Base-by-base conservation (phyloP, 1,284 basidiomycete species). In the Gymnopus androsaceus region DNA sequence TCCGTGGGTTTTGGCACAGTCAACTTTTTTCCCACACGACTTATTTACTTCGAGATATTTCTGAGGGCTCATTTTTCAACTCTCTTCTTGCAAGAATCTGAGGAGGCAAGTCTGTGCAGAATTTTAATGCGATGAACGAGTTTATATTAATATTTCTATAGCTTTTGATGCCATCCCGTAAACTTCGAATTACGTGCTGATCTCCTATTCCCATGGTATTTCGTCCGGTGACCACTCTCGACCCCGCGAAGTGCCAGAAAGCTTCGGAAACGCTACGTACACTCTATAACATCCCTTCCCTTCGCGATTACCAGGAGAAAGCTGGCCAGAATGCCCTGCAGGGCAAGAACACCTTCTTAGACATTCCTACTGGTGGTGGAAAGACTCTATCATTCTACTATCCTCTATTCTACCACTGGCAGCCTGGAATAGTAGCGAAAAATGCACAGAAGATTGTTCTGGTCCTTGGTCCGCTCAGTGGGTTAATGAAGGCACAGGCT, bases 371-470 rank as follows among this genome's bases (percentile, higher is more conserved):
- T 1, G 61, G 63, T 21, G 61, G 61, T 1, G 61, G 63, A 44
- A 64, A 64, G 49, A 64, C 63, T 28, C 56, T 60, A 6, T 58
- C 61, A 2, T 61, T 64, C 55, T 64, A 54, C 34, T 59, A 51
- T 15, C 27, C 63, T 11, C 58, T 62, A 0, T 64, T 64, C 42
- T 64, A 64, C 50, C 50, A 50, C 47, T 63, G 61, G 58, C 31
- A 31, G 8, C 61, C 59, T 14, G 56, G 58, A n/a, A 53, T 56
- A 14, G 40, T 27, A 4, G 44, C 36, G 8, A 12, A 38, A 12
- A 58, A 53, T 3, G 54, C 47, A 27, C 59, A 61, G 37, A 64
- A 60, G 50, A 63, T 60, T 2, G 17, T 63, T 19, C 47, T 64
- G 4, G 55, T 63, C 2, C 46, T 64, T 23, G 60, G 61, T 1